Evolutionary conservation across 176 grass and related monocot genomes (phyloP), one percentile per base, ranked within the genome.

Genomic region (Oryza australiensis): DNA sequence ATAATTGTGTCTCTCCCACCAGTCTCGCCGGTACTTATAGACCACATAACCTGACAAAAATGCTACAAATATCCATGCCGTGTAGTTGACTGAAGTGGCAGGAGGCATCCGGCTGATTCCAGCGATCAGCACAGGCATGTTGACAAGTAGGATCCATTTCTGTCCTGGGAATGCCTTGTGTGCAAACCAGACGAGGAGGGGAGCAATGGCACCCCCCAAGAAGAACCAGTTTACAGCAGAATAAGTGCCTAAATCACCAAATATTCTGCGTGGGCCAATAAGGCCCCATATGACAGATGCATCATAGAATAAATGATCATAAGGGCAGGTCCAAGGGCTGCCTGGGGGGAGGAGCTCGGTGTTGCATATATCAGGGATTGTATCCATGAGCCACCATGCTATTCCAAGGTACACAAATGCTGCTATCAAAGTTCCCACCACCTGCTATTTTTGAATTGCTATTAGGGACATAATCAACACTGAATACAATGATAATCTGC

Each of bases 211-310:
- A 23, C 95, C 95, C 3, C 67, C 86, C 79, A 98, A 75, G 86
- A 98, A 98, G 79, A 94, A 98, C 95, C 95, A 98, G 84, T 98
- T 98, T 2, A 94, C 65, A 3, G 95, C 92, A 0, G 92, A 94
- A 82, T 94, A 98, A 46, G 66, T 84, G 57, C 95, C 92, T 3
- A 98, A 78, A 76, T 94, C 82, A 0, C 95, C 92, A 46, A 98
- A 98, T 73, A 98, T 98, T 41, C 95, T 84, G 45, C 95, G 95
- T 9, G 90, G 95, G 27, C 95, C 78, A 13, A 98, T 86, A 15
- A 98, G 88, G 5, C 95, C 95, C 95, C 95, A 98, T 68, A 98
- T 94, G 42, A 98, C 95, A 13, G 95, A 98, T 40, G 92, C 95
- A n/a, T 98, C 95, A 5, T 91, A 98, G 78, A 98, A 98, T 27